phyloP scores from a whole-genome alignment of 768 basidiomycete species.

The Dioszegia aurantiaca region DNA sequence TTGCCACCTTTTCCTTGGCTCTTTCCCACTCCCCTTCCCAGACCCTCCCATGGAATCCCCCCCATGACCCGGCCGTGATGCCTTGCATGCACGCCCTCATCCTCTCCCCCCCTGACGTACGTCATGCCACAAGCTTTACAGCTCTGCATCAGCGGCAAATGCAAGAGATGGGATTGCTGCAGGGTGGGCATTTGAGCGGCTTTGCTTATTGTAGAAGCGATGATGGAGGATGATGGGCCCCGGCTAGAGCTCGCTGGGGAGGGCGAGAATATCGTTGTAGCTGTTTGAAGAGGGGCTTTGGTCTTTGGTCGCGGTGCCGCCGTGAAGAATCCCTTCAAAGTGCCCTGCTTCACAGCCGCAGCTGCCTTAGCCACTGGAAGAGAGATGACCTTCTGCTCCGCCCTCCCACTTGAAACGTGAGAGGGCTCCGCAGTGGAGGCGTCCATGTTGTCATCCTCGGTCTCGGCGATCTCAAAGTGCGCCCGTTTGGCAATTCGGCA shows the following conservation, averaged over 20 bases:
- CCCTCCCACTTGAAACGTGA: neutral
- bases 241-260: neutral
- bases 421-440: neutral
- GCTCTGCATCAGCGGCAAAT: constrained; percentile 40
- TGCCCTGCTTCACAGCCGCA: constrained; percentile 14
- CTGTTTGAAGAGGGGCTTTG: constrained; percentile 17
- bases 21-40: constrained; percentile 14
- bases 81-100: constrained; percentile 34
- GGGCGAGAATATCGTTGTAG: neutral
- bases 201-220: neutral
- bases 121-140: constrained; percentile 48
- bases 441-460: neutral
- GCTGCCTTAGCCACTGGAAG: neutral
- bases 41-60: constrained; percentile 46
- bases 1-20: constrained; percentile 16
- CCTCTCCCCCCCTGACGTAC: constrained; percentile 45
- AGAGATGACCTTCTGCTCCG: neutral
- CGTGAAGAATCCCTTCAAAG: constrained; percentile 33
- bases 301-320: constrained; percentile 8
- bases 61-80: constrained; percentile 44
- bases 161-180: constrained; percentile 37
- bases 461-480: neutral
- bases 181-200: constrained; percentile 5
- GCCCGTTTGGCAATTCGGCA: constrained; percentile 4
- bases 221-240: neutral